phyloP scores from a whole-genome alignment of 306 rosid species.

The Dryas alaskensis region DNA sequence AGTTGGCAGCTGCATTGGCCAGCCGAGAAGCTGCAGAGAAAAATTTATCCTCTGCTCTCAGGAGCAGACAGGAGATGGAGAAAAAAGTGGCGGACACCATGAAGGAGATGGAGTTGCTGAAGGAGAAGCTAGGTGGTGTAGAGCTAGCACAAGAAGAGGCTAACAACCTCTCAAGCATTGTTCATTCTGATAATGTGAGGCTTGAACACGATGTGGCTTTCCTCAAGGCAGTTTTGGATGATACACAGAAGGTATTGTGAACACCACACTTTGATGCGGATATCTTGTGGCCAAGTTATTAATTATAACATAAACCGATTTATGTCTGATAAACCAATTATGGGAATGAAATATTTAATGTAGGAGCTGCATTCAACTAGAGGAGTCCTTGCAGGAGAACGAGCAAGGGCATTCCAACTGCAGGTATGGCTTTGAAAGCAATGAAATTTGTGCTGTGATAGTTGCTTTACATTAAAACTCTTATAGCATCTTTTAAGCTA shows the following conservation, averaged over 20 bases:
- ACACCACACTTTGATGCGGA: background rate
- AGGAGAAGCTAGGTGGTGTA: conserved; percentile 70
- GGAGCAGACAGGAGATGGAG: conserved; percentile 73
- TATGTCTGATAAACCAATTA: background rate
- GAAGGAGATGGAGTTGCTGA: conserved; percentile 68
- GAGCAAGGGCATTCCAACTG: conserved; percentile 88
- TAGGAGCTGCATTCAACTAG: conserved; percentile 96
- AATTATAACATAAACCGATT: background rate
- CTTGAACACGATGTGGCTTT: conserved; percentile 98
- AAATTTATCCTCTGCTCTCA: conserved; percentile 57
- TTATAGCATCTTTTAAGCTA: background rate
- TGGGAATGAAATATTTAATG: conserved; percentile 14
- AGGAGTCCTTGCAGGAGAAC: conserved; percentile 89
- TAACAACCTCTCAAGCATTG: conserved; percentile 71
- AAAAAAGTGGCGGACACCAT: conserved; percentile 50
- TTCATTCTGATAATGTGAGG: conserved; percentile 89
- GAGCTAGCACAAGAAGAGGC: conserved; percentile 90
- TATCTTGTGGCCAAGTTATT: conserved; percentile 7
- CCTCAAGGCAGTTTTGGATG: conserved; percentile 94
- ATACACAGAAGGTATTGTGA: conserved; percentile 78
- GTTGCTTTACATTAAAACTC: background rate
- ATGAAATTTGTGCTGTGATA: background rate
- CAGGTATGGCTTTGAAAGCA: conserved; percentile 49
- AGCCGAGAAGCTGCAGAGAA: conserved; percentile 76
- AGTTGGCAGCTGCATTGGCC: conserved; percentile 67